These are phyloP conservation scores for Lachnellula subtilissima DNA, from an alignment of 2,329 filamentous ascomycete genomes.

Conservation along the genomic window DNA sequence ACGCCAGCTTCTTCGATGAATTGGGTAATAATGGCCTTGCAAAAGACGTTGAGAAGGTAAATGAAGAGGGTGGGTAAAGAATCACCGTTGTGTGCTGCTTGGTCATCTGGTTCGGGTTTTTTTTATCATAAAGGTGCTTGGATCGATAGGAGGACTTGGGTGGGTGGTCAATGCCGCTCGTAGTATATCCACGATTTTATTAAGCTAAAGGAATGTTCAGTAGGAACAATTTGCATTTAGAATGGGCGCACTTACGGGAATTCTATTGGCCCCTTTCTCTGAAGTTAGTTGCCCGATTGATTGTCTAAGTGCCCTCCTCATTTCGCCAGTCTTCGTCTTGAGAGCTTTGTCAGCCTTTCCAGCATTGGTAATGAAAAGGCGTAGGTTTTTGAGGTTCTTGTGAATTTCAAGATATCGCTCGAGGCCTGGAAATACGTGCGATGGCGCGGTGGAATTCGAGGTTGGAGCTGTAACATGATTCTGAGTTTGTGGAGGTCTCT, in stretches of 20 bases:
- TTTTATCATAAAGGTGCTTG: slow-evolving; percentile 49
- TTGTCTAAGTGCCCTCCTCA: slow-evolving; percentile 66
- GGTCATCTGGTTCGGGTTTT: slow-evolving; percentile 43
- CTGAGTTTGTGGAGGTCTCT: slow-evolving; percentile 1
- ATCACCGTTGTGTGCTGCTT: slow-evolving; percentile 45
- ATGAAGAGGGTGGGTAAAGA: slow-evolving; percentile 61
- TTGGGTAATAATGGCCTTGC: slow-evolving; percentile 68
- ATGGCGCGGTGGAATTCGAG: background rate
- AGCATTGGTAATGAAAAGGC: slow-evolving; percentile 49
- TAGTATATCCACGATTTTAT: slow-evolving; percentile 48
- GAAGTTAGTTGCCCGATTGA: slow-evolving; percentile 69
- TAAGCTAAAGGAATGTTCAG: slow-evolving; percentile 5
- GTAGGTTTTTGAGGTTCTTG: slow-evolving; percentile 58
- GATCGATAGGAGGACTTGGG: slow-evolving; percentile 49
- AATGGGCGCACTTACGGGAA: slow-evolving; percentile 41
- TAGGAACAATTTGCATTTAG: background rate
- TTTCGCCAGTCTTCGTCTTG: slow-evolving; percentile 64
- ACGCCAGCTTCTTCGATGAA: slow-evolving; percentile 62
- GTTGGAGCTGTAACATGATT: background rate
- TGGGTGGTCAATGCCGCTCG: slow-evolving; percentile 47
- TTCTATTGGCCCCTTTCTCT: slow-evolving; percentile 57
- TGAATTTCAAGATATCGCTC: slow-evolving; percentile 55
- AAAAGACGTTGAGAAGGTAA: slow-evolving; percentile 71
- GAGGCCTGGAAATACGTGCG: slow-evolving; percentile 31
- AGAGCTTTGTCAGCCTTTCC: slow-evolving; percentile 51